These are phyloP conservation scores for Quercus rubra DNA, from an alignment of 306 rosid species.

Conservation along the genomic window DNA sequence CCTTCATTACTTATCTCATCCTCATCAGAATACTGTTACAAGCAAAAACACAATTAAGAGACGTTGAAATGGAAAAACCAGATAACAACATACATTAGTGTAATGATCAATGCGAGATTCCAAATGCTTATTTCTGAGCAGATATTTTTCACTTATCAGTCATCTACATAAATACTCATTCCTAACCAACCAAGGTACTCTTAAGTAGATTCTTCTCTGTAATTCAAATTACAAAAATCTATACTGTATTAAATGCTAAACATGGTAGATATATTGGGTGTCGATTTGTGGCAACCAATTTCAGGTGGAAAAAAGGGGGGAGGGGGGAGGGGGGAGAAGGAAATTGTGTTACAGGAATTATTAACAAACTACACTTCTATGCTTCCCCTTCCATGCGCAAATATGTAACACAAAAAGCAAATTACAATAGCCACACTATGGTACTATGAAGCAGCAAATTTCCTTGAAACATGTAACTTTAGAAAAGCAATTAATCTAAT, in stretches of 20 bases:
- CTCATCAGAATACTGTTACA: slow-evolving; percentile 59
- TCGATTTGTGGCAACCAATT: too few species aligned
- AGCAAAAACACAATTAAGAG: background rate
- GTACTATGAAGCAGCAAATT: background rate
- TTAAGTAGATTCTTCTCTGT: background rate
- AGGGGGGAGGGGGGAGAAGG: too few species aligned
- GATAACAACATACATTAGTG: background rate
- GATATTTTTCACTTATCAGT: background rate
- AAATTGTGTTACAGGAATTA: too few species aligned
- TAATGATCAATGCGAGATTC: background rate
- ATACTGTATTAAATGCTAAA: background rate
- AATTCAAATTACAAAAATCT: background rate
- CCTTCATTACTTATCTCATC: slow-evolving; percentile 41
- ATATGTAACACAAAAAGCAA: background rate
- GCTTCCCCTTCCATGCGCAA: background rate
- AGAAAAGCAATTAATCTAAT: too few species aligned
- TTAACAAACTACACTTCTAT: background rate
- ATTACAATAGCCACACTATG: background rate
- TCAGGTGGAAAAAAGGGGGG: too few species aligned
- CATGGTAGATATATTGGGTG: too few species aligned
- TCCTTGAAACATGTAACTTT: too few species aligned
- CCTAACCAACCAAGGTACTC: background rate
- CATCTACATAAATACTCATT: background rate
- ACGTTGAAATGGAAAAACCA: background rate
- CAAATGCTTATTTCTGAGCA: background rate